Conservation (phyloP, 1,284 basidiomycete genomes). For the Laetiporus sulphureus region DNA sequence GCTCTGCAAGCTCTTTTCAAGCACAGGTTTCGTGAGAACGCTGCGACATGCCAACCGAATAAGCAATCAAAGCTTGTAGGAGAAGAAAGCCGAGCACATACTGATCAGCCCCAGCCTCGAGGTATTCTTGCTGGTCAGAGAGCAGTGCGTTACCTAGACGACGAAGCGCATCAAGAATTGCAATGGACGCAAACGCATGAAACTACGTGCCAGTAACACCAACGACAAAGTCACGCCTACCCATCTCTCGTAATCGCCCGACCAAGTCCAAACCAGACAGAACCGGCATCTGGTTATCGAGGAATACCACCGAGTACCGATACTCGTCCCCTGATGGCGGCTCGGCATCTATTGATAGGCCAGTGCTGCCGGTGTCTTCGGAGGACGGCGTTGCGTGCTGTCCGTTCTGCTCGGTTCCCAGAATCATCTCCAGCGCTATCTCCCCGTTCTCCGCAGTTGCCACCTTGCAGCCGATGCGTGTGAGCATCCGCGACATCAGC, state of each 20-base stretch:
- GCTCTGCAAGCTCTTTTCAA: constrained; percentile 29
- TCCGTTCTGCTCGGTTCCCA: constrained; percentile 27
- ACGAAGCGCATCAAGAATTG: constrained; percentile 6
- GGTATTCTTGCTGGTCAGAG: constrained; percentile 68
- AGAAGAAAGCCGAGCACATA: constrained; percentile 29
- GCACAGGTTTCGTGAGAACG: constrained; percentile 32
- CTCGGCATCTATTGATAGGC: constrained; percentile 15
- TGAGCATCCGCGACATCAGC: constrained; percentile 78
- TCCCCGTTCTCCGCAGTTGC: constrained; percentile 85
- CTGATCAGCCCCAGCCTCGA: constrained; percentile 73
- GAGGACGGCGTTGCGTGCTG: constrained; percentile 25
- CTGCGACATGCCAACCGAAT: constrained; percentile 24
- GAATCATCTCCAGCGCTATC: constrained; percentile 70
- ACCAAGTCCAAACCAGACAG: constrained; percentile 75
- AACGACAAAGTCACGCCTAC: constrained; percentile 69
- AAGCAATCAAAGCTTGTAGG: constrained; percentile 1
- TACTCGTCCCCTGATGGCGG: constrained; percentile 13
- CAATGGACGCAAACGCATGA: constrained; percentile 21
- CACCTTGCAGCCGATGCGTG: constrained; percentile 73
- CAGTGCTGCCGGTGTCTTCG: constrained; percentile 23
- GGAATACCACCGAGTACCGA: constrained; percentile 67
- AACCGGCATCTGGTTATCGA: constrained; percentile 87
- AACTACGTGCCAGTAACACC: constrained; percentile 72
- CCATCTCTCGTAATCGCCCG: constrained; percentile 56
- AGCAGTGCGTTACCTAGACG: constrained; percentile 54